Percentiles rank a stretch among this genome's conserved stretches.
Evolutionary conservation across 2,329 filamentous ascomycete species (phyloP).

Genomic region (Xylariaceae sp.): DNA sequence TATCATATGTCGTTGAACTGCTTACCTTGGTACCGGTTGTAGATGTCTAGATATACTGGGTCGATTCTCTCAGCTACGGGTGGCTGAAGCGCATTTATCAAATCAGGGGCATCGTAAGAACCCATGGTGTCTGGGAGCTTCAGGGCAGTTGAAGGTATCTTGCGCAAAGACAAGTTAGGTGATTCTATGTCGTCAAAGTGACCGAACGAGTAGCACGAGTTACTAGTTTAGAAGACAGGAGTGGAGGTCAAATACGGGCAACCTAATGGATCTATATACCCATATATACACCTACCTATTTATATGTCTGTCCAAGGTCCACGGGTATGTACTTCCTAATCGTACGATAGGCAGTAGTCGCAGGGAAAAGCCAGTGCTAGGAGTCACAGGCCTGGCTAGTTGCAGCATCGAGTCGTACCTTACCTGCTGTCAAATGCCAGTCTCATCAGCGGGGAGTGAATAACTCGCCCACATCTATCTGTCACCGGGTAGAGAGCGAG

Average conservation of each 20-base stretch:
- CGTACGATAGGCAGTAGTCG: too few relatives aligned
- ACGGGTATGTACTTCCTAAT: too few relatives aligned
- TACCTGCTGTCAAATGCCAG: background rate
- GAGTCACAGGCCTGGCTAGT: background rate
- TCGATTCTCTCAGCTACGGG: constrained; percentile 54
- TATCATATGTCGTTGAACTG: constrained; percentile 22
- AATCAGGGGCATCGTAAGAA: constrained; percentile 29
- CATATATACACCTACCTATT: background rate
- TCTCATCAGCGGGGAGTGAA: too few relatives aligned
- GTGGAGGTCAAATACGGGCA: constrained; percentile 1
- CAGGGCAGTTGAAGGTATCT: too few relatives aligned
- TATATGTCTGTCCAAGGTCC: constrained; percentile 8
- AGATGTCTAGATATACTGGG: constrained; percentile 54
- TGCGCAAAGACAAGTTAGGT: too few relatives aligned
- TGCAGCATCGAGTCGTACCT: background rate
- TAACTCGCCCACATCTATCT: background rate
- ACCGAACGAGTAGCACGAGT: too few relatives aligned
- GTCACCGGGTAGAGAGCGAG: too few relatives aligned
- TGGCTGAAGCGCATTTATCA: constrained; percentile 55
- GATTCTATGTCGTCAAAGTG: too few relatives aligned
- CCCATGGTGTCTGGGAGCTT: constrained; percentile 31
- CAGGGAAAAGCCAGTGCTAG: background rate
- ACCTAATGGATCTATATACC: background rate
- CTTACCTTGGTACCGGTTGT: constrained; percentile 47
- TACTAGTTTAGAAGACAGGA: background rate